Percentiles rank a stretch among this genome's conserved stretches.
phyloP scores from a whole-genome alignment of 2,329 filamentous ascomycete genomes.

The Amauroascus verrucosus region DNA sequence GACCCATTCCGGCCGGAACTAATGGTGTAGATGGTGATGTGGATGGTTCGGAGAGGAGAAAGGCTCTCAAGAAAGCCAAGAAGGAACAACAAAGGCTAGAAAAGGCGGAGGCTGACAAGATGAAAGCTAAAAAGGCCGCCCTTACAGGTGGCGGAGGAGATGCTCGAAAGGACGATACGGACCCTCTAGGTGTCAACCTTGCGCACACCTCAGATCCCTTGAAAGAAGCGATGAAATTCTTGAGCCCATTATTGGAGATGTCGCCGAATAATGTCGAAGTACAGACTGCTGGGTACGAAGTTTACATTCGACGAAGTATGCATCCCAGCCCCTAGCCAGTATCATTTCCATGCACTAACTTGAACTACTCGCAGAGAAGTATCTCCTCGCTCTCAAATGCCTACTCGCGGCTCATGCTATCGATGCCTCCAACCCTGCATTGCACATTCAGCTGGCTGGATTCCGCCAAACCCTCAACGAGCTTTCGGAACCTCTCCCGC shows the following conservation, averaged over 20 bases:
- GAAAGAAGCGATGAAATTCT: conserved; percentile 76
- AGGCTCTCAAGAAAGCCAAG: conserved; percentile 87
- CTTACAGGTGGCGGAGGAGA: conserved; percentile 28
- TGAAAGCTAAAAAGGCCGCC: conserved; percentile 40
- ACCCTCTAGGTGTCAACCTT: conserved; percentile 72
- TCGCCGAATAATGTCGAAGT: conserved; percentile 70
- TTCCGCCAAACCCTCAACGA: conserved; percentile 55
- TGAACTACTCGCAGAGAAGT: conserved; percentile 54
- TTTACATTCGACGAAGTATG: conserved; percentile 75
- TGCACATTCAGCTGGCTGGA: conserved; percentile 64
- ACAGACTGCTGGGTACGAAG: conserved; percentile 80
- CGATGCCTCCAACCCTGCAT: conserved; percentile 56
- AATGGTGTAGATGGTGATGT: conserved; percentile 44
- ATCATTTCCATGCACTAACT: background rate
- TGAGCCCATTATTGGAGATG: conserved; percentile 69
- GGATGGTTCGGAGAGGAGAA: conserved; percentile 62
- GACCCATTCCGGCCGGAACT: conserved; percentile 46
- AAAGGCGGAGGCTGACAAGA: conserved; percentile 70
- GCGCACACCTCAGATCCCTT: conserved; percentile 73
- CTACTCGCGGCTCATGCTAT: conserved; percentile 63
- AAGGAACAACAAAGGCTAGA: conserved; percentile 87
- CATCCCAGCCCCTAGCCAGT: conserved; percentile 3
- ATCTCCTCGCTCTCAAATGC: conserved; percentile 75
- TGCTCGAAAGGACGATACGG: conserved; percentile 45
- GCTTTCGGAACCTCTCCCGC: conserved; percentile 49